Evolutionary conservation across 441 rosid genomes (phyloP), one percentile per base, ranked within the genome.

Genomic region (Adansonia gregorii): DNA sequence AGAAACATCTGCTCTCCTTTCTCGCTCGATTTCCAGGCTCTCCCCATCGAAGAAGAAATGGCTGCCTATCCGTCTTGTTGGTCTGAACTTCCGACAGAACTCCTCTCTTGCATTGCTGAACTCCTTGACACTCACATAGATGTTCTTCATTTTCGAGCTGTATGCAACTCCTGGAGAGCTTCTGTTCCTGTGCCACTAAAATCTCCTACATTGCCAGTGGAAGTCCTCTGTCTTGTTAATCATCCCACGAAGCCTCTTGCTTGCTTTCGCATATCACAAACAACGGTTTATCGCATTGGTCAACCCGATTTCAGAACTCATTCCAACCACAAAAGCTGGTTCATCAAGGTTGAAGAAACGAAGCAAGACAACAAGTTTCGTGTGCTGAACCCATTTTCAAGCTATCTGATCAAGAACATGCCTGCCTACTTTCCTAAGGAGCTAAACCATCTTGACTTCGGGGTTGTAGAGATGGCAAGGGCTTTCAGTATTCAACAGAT

Each of bases 291-390:
- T 15, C 69, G 61, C 60, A 61, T 78, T 8, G 69, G 10, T 11
- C 66, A 1, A 58, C 17, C 24, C 39, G 39, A 6, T 65, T 60
- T 3, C 39, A 24, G 12, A 17, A 7, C 49, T 67, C 15, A 6
- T 31, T 48, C 55, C 10, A 59, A 19, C 9, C 9, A 7, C 10
- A 64, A 64, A 51, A 67, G 71, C 69, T 64, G 82, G 73, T 49
- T 80, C 52, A 46, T 72, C 45, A 64, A 72, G 43, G 68, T 80
- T 3, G 61, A 75, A 24, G 79, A 80, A n/a, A 61, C 39, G 0
- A 14, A 19, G 15, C 45, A 72, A 2, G 15, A 73, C 54, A 58
- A 65, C 19, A 72, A 35, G 8, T 5, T 72, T 0, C 45, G 31
- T 46, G 35, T 76, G 35, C 0, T 80, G 31, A 80, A 65, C 55